Evolutionary conservation across 805 yeast genomes (phyloP).

Genomic region (Starmerella sp.): DNA sequence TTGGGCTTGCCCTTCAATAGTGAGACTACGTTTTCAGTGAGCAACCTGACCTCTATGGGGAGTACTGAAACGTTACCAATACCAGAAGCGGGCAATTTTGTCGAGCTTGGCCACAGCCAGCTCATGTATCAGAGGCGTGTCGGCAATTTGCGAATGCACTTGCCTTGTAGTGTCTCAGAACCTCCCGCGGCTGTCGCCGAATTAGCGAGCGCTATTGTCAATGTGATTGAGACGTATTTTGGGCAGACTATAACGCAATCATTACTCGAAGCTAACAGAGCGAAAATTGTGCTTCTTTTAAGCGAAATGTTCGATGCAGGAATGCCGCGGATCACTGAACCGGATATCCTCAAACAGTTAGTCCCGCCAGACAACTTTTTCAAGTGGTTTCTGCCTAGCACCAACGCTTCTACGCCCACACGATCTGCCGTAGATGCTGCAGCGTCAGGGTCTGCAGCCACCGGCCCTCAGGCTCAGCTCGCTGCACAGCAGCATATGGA

Average conservation of each 20-base stretch:
- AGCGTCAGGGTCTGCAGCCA: not conserved
- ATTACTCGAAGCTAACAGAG: constrained; percentile 58
- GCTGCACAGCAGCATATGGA: constrained; percentile 11
- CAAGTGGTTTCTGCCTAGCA: constrained; percentile 38
- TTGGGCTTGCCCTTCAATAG: constrained; percentile 1
- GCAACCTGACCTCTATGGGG: not conserved
- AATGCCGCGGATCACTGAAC: constrained; percentile 59
- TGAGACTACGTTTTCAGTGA: not conserved
- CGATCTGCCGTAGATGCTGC: constrained; percentile 13
- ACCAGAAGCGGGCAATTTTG: not conserved
- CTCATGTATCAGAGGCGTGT: constrained; percentile 24
- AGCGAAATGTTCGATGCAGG: constrained; percentile 74
- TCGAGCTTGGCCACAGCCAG: constrained; percentile 14
- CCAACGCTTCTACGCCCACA: not conserved
- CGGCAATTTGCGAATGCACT: constrained; percentile 23
- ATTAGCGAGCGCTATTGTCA: constrained; percentile 41
- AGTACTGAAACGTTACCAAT: not conserved
- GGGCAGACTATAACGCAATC: constrained; percentile 42
- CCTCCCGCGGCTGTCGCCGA: constrained; percentile 48
- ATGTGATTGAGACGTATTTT: constrained; percentile 48
- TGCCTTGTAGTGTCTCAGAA: constrained; percentile 26
- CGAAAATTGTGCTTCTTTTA: constrained; percentile 56
- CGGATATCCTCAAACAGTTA: constrained; percentile 54
- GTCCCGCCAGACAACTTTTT: constrained; percentile 56
- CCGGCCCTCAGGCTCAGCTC: not conserved